Evolutionary conservation across 345 rosid species (phyloP).

Genomic region (Rhodomyrtus tomentosa): DNA sequence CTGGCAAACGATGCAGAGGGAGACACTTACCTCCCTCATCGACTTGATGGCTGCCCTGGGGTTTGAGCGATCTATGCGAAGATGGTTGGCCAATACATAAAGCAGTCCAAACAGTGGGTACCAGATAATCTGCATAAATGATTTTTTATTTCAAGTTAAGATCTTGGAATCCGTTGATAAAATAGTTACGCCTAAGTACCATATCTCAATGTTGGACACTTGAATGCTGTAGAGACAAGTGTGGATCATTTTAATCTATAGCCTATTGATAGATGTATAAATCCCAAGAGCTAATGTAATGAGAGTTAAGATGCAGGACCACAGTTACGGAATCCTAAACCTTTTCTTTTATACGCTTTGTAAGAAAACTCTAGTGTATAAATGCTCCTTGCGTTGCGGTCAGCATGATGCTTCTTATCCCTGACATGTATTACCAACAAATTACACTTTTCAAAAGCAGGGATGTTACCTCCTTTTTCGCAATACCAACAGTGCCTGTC

Average conservation of each 20-base stretch:
- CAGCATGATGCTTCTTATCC: not conserved
- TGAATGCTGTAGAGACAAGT: not conserved
- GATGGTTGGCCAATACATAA: slow-evolving; percentile 36
- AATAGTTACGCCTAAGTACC: not conserved
- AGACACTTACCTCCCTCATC: slow-evolving; percentile 29
- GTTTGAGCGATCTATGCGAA: slow-evolving; percentile 45
- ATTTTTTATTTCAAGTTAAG: not conserved
- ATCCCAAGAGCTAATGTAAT: not conserved
- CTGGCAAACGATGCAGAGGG: not conserved
- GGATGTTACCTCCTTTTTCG: slow-evolving; percentile 39
- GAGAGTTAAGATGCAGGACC: not conserved
- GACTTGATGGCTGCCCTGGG: slow-evolving; percentile 32
- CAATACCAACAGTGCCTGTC: slow-evolving; percentile 42
- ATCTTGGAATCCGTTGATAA: not conserved
- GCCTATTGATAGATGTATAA: not conserved
- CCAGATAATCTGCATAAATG: slow-evolving; percentile 28
- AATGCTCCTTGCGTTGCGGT: not conserved
- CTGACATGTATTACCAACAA: not conserved
- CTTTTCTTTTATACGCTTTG: not conserved
- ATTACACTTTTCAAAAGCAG: not conserved
- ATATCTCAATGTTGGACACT: not conserved
- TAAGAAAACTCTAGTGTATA: not conserved
- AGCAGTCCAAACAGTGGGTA: slow-evolving; percentile 50
- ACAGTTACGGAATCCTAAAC: not conserved
- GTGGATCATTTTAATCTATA: not conserved